Evolutionary conservation across 2,329 filamentous ascomycete species (phyloP).

Genomic region (Pseudofabraea citricarpa): DNA sequence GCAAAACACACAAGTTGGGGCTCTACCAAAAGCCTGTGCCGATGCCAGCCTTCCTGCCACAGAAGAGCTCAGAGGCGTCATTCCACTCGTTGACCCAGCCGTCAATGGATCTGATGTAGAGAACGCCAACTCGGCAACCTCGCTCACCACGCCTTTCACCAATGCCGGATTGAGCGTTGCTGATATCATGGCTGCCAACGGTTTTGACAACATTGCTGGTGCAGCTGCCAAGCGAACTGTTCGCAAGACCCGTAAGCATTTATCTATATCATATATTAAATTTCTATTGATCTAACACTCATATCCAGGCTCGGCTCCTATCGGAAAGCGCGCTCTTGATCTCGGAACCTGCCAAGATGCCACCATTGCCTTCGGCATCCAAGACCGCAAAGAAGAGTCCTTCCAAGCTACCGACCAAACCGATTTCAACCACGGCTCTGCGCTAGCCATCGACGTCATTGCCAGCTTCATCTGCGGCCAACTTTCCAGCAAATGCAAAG

Average conservation of each 20-base stretch:
- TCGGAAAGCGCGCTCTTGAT: constrained; percentile 4
- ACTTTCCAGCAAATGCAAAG: constrained; percentile 9
- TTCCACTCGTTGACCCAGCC: constrained; percentile 59
- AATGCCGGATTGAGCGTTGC: constrained; percentile 59
- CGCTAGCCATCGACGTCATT: not conserved
- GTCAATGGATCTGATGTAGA: constrained; percentile 50
- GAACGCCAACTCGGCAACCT: constrained; percentile 52
- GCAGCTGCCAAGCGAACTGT: constrained; percentile 23
- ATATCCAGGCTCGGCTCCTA: constrained; percentile 21
- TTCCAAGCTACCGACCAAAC: not conserved
- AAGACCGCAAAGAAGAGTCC: not conserved
- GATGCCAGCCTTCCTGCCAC: constrained; percentile 56
- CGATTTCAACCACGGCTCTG: constrained; percentile 2
- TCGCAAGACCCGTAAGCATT: not conserved
- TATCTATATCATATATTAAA: too few relatives aligned
- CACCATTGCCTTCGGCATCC: constrained; percentile 1
- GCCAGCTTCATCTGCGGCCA: constrained; percentile 9
- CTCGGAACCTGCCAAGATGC: constrained; percentile 1
- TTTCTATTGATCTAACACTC: not conserved
- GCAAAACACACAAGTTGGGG: constrained; percentile 67
- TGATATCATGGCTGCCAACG: constrained; percentile 53
- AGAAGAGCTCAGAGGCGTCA: constrained; percentile 54
- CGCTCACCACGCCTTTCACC: constrained; percentile 45
- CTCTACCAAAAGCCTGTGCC: constrained; percentile 54
- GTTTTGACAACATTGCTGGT: constrained; percentile 55